Evolutionary conservation across 2,329 filamentous ascomycete species (phyloP), one percentile per base, ranked within the genome.

Genomic region (Pleomassaria siparia): DNA sequence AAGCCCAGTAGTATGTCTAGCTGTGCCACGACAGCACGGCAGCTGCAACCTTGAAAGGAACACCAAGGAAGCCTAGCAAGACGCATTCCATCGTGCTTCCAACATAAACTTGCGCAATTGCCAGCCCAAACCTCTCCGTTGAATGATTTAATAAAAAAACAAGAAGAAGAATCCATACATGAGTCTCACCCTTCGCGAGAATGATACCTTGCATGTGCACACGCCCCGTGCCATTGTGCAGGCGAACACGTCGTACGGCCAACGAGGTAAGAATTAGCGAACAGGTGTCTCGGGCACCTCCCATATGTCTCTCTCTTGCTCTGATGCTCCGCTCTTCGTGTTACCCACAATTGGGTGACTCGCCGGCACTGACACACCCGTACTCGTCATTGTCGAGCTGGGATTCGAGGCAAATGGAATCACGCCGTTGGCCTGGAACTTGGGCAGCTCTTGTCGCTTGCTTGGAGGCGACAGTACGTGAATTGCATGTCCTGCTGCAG

Each of bases 271-370:
- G 12, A 35, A 20, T 49, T 58, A 66, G 16, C 47, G 59, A 35
- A 56, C 55, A 32, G 76, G 73, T 22, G 75, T 76, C 21, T 75
- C 72, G 3, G 73, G 75, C 26, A 76, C 68, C 41, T 75, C 75
- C 72, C 74, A 77, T n/a, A 76, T 63, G 44, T 71, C 61, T 30
- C 50, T 49, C 11, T 47, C 43, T 16, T 47, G 48, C 11, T 47
- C 53, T 24, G 43, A 30, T 15, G 18, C 44, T 28, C 42, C 43
- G 28, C 28, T n/a, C 24, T 49, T 55, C 22, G 46, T 40, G 10
- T n/a, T 30, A 35, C 13, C 41, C 18, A 4, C 21, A 21, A 22
- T 16, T 15, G 35, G 46, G 2, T 49, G 40, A 20, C 13, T 35
- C 11, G 29, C 5, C 25, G 13, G 21, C 45, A 43, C 25, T 28